A percentile compares a stretch with the other conserved stretches of the same genome.
Conservation (phyloP, 805 yeast genomes). For the Scheffersomyces lignosus region DNA sequence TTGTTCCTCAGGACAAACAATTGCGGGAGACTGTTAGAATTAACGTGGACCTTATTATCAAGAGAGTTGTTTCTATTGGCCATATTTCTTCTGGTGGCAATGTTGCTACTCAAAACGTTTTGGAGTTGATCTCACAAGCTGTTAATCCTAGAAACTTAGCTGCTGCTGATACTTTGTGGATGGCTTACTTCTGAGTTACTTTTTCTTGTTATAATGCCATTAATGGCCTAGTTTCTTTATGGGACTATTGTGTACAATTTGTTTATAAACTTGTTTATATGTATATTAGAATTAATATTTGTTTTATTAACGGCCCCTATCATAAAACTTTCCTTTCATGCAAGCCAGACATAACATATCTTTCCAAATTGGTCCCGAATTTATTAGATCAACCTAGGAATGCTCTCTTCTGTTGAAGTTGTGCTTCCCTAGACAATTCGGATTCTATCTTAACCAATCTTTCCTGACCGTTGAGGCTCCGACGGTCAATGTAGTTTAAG, state of each 20-base stretch:
- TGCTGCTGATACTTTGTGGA: constrained; percentile 87
- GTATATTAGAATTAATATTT: neutral
- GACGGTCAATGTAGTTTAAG: neutral
- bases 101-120: constrained; percentile 82
- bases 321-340: neutral
- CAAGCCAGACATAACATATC: no score
- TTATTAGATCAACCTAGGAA: constrained; percentile 1
- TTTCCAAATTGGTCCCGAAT: no score
- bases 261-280: constrained; percentile 3
- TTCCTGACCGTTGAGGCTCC: neutral
- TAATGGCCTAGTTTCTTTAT: constrained; percentile 1
- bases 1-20: constrained; percentile 80
- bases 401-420: constrained; percentile 3
- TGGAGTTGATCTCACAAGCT: constrained; percentile 90
- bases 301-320: neutral
- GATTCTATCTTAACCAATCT: constrained; percentile 1
- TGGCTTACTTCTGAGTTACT: constrained; percentile 76
- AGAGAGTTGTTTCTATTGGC: constrained; percentile 73
- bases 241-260: constrained; percentile 3
- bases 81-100: constrained; percentile 61
- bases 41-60: constrained; percentile 82
- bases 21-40: constrained; percentile 82
- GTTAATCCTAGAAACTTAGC: constrained; percentile 94
- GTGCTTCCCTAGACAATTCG: constrained; percentile 6
- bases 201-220: constrained; percentile 4